These are phyloP conservation scores for Fusarium falciforme DNA, from an alignment of 2,329 filamentous ascomycete genomes.

Conservation along the genomic window DNA sequence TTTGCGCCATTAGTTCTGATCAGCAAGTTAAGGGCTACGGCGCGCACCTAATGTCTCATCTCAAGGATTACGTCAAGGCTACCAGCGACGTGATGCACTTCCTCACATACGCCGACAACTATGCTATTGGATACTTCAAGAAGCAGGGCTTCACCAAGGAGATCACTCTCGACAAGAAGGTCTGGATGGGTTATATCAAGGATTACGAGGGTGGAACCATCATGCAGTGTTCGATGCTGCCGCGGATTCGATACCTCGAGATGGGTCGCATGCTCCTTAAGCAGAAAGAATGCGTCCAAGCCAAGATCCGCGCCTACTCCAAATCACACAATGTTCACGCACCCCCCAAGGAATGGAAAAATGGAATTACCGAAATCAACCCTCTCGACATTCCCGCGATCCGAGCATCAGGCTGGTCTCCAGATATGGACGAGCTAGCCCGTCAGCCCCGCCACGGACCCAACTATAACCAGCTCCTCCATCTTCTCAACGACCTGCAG, in stretches of 20 bases:
- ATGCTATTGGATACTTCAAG: constrained; percentile 98
- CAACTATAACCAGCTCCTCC: constrained; percentile 93
- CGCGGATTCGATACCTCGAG: constrained; percentile 93
- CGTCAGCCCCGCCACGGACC: constrained; percentile 95
- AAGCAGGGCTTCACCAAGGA: constrained; percentile 99
- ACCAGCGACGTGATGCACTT: constrained; percentile 99
- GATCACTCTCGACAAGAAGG: constrained; percentile 87
- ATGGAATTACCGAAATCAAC: constrained; percentile 79
- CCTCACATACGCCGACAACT: constrained; percentile 98
- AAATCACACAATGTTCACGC: constrained; percentile 89
- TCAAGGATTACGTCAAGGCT: constrained; percentile 98
- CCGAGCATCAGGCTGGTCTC: constrained; percentile 91
- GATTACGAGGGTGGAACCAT: constrained; percentile 99
- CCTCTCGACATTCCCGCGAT: constrained; percentile 90
- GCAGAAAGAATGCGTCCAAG: constrained; percentile 94
- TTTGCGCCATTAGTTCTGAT: constrained; percentile 96
- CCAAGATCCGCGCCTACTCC: constrained; percentile 92
- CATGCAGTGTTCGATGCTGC: constrained; percentile 99
- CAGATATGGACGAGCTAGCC: constrained; percentile 96
- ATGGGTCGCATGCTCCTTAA: constrained; percentile 93
- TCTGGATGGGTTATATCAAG: constrained; percentile 99
- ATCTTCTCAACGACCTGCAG: constrained; percentile 93
- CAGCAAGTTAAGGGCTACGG: constrained; percentile 99
- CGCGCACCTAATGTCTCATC: constrained; percentile 95
- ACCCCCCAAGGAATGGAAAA: constrained; percentile 88